These are phyloP conservation scores for Colletotrichum coccodes DNA, from an alignment of 2,329 filamentous ascomycete genomes.

Conservation along the genomic window DNA sequence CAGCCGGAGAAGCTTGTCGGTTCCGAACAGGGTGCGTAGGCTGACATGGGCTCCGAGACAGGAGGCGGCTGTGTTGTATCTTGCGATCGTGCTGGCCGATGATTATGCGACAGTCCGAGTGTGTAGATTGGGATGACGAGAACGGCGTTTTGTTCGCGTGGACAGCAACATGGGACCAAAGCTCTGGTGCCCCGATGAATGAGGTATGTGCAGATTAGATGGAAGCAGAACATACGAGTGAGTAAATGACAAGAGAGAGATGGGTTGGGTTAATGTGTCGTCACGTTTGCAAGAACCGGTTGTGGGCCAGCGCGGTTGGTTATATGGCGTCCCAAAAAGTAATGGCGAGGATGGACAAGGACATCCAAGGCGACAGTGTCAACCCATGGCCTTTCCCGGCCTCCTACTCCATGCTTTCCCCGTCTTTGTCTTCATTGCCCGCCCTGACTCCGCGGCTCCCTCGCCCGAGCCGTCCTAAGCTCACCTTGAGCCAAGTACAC, in stretches of 20 bases:
- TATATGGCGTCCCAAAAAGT: slow-evolving; percentile 3
- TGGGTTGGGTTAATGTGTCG: slow-evolving; percentile 13
- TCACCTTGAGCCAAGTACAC: background rate
- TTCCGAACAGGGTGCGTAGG: background rate
- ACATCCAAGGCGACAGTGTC: slow-evolving; percentile 14
- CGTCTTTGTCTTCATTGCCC: background rate
- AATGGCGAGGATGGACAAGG: background rate
- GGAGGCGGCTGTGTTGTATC: background rate
- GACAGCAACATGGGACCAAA: slow-evolving; percentile 20
- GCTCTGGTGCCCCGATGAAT: background rate
- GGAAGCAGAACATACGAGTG: background rate
- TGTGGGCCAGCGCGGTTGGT: slow-evolving; percentile 11
- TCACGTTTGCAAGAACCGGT: slow-evolving; percentile 1
- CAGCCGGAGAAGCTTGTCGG: background rate
- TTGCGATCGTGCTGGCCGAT: background rate
- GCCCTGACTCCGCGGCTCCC: background rate
- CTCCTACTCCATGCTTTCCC: background rate
- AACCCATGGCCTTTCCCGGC: slow-evolving; percentile 22
- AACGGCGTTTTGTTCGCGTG: slow-evolving; percentile 1
- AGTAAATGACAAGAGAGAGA: background rate
- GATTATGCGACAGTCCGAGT: slow-evolving; percentile 21
- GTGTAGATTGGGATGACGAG: background rate
- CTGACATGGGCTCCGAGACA: background rate
- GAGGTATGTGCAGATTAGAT: background rate
- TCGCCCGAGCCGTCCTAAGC: background rate